Base-by-base conservation (phyloP, 2,329 filamentous ascomycete genomes). In the Talaromyces islandicus region DNA sequence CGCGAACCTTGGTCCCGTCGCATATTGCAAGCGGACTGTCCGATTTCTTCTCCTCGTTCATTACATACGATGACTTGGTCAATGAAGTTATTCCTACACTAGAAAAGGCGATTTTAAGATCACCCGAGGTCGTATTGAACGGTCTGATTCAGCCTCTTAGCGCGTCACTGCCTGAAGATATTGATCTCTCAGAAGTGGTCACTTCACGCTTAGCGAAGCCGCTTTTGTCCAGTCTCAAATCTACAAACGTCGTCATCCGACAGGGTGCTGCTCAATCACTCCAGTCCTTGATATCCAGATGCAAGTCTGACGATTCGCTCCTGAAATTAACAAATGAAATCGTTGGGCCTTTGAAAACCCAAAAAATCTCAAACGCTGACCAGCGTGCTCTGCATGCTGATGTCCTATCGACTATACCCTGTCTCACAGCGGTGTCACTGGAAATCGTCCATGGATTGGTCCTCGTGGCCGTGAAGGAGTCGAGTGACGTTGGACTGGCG, bases 221-320 rank as follows among this genome's bases (percentile, higher is more conserved):
- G 6, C 79, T 99, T 12, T 77, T 97, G n/a, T 87, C 91, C 46
- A 96, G 92, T 70, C 81, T 92, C 73, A 97, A 96, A 74, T 97
- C 94, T 1, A 92, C 89, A 69, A 97, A 96, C 72, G 78, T 85
- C 14, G 75, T 76, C 2, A 91, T 97, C 63, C 87, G 93, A 59
- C 84, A 84, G 63, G 92, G 91, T 25, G 89, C 90, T 9, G 77
- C 92, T 24, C 81, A 83, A 43, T 89, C 89, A 7, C 96, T 97
- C 72, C 82, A 83, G 64, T 83, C 84, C 10, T 79, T 92, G n/a
- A 83, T 90, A 30, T 73, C 77, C 48, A 82, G 83, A 65, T 89
- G 85, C 65, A 83, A 90, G 64, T 78, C 80, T 38, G 74, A 80
- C 6, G 72, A 78, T 3, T 74, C 81, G 4, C 76, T 96, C 48